Evolutionary conservation across 2,329 filamentous ascomycete species (phyloP), one percentile per base, ranked within the genome.

Genomic region (Pseudogymnoascus sp.): DNA sequence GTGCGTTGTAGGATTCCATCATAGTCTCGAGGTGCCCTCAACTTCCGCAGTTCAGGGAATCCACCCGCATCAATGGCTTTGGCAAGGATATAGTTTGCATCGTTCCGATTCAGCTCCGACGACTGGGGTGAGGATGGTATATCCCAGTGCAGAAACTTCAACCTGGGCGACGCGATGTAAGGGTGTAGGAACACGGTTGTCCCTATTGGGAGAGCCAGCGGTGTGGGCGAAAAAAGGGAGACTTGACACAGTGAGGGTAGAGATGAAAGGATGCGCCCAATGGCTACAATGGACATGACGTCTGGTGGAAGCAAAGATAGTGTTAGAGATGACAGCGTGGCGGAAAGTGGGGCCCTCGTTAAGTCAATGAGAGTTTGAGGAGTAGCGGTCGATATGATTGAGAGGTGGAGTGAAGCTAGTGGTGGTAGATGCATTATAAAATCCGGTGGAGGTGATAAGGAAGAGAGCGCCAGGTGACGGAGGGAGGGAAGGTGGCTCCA

Each of bases 1-100:
- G 90, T 77, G 1, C 76, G 73, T 71, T 92, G 88, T 63, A 91
- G 82, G 6, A 81, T 65, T 23, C 87, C 88, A 4, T 88, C 81
- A 1, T 85, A 80, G 64, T 92, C 88, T 61, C 82, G 82, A 1
- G 86, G 88, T 0, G 82, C 77, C 59, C 88, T 82, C 15, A 91
- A 72, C 1, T 69, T 74, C 8, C 74, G 75, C 8, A 92, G 76
- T 0, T 73, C 70, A 0, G 88, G 88, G 67, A 92, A 89, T 0
- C 82, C 83, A 3, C 74, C 74, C 1, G 79, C 77, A 4, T 72
- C 71, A 64, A 91, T 88, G 66, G 83, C 83, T 61, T 77, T 76
- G 1, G 85, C 82, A 6, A 91, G 76, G 52, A 87, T 81, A 4
- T 78, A 76, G 57, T 87, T 85, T 1, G 85, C 82, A 55, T 75